Base-by-base conservation (phyloP, 345 rosid genomes). In the Eucalyptus cladocalyx region DNA sequence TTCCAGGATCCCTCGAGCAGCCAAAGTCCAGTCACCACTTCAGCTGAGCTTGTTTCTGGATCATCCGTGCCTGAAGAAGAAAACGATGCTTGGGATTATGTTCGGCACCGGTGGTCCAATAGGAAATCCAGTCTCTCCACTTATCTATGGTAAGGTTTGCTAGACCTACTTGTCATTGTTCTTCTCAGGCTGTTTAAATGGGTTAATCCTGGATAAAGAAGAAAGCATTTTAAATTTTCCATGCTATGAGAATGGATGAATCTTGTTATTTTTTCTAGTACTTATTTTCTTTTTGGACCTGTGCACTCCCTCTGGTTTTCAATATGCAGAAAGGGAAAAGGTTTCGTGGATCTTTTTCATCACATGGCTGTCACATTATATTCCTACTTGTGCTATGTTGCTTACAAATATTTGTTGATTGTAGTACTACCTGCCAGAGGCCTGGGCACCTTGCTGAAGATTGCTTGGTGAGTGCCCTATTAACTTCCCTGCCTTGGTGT, bases 371-470 rank as follows among this genome's bases (percentile, higher is more conserved):
- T 50, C 87, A 14, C 47, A 12, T 21, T 32, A 23, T 21, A 81
- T 11, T 13, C 60, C 37, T 51, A 26, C 8, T 80, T 88, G n/a
- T 23, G 89, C 69, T 88, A 4, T 76, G 34, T 37, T 37, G 43
- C 30, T 83, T 54, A 56, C 45, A 51, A 87, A 72, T 76, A 5
- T 40, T 51, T 85, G 43, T 28, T 83, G 18, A 80, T 88, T 91
- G 56, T 89, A 96, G 98, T 89, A 92, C 96, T 94, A 92, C 94
- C 90, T 96, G 98, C 48, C 93, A 94, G 91, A 93, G 92, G 92
- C 97, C 95, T 34, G 97, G 98, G 76, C 98, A 96, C 90, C 95
- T 96, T 89, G 93, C 95, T 32, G 93, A 95, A 89, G 98, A 96
- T 90, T 96, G 98, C 92, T 89, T 93, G 90, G 93, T 90, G 53